Percentiles rank a stretch among this genome's conserved stretches.
phyloP scores from a whole-genome alignment of 2,329 filamentous ascomycete species.

The Alternaria panax region DNA sequence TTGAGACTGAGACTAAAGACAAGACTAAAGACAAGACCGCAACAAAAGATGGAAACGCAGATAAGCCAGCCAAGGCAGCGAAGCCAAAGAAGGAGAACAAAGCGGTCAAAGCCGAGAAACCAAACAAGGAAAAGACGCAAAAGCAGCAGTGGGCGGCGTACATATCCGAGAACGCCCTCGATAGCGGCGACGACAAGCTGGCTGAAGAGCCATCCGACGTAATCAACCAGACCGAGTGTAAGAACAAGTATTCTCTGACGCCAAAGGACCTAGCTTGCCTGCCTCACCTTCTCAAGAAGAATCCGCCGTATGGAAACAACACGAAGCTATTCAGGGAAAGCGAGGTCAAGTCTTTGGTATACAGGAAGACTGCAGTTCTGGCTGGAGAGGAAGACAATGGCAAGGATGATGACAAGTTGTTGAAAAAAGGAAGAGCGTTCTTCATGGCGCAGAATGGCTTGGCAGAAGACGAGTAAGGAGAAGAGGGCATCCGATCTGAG shows the following conservation, averaged over 20 bases:
- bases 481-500: background rate
- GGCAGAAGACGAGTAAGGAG: background rate
- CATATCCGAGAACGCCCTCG: conserved; percentile 6
- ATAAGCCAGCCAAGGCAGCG: background rate
- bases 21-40: background rate
- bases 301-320: conserved; percentile 19
- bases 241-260: conserved; percentile 13
- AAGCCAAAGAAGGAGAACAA: background rate
- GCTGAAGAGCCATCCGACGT: conserved; percentile 14
- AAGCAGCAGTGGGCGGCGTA: conserved; percentile 23
- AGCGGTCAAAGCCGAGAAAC: background rate
- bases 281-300: conserved; percentile 18
- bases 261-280: conserved; percentile 18
- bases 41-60: background rate
- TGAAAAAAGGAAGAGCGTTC: conserved; percentile 20
- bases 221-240: conserved; percentile 23
- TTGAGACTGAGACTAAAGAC: too few species aligned
- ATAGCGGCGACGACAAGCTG: conserved; percentile 6
- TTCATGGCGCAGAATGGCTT: conserved; percentile 11
- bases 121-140: conserved; percentile 8
- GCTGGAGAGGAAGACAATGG: conserved; percentile 12
- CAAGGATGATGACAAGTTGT: conserved; percentile 8
- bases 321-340: conserved; percentile 23
- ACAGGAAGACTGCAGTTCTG: conserved; percentile 18
- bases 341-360: conserved; percentile 13